Conservation (phyloP, 2,329 filamentous ascomycete species). For the Keithomyces neogunnii region DNA sequence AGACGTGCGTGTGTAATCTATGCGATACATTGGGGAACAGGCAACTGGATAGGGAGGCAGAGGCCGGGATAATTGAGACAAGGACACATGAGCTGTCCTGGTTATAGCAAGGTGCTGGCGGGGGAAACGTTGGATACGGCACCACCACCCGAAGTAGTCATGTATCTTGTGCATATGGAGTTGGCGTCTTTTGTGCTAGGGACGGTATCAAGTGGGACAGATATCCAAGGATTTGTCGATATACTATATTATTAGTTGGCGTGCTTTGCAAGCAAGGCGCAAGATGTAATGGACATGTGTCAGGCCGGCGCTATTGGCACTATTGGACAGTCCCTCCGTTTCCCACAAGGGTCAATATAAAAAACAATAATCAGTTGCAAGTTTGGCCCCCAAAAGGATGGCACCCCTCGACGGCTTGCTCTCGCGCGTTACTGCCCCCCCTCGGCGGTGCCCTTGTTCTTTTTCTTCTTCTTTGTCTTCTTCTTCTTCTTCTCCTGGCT, state of each 20-base stretch:
- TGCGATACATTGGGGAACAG: not conserved
- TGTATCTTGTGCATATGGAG: not conserved
- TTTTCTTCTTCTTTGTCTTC: constrained; percentile 16
- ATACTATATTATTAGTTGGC: not conserved
- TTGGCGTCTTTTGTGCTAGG: not conserved
- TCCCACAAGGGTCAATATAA: too few species aligned
- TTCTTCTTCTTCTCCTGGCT: not conserved
- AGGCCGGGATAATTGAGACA: not conserved
- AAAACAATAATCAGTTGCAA: too few species aligned
- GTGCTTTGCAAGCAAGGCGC: not conserved
- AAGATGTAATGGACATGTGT: too few species aligned
- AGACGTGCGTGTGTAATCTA: not conserved
- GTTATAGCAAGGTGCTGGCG: not conserved
- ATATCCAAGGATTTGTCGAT: not conserved
- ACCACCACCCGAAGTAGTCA: not conserved
- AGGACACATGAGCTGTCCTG: not conserved
- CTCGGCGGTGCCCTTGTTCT: constrained; percentile 8
- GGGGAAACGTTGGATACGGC: not conserved
- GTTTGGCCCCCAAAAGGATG: too few species aligned
- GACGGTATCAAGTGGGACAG: not conserved
- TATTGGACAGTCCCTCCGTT: too few species aligned
- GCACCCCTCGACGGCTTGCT: too few species aligned
- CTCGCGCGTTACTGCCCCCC: not conserved
- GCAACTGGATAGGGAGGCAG: not conserved
- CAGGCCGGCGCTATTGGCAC: too few species aligned